Percentiles rank a stretch among this genome's conserved stretches.
Evolutionary conservation across 306 rosid genomes (phyloP).

Genomic region (Quercus variabilis): DNA sequence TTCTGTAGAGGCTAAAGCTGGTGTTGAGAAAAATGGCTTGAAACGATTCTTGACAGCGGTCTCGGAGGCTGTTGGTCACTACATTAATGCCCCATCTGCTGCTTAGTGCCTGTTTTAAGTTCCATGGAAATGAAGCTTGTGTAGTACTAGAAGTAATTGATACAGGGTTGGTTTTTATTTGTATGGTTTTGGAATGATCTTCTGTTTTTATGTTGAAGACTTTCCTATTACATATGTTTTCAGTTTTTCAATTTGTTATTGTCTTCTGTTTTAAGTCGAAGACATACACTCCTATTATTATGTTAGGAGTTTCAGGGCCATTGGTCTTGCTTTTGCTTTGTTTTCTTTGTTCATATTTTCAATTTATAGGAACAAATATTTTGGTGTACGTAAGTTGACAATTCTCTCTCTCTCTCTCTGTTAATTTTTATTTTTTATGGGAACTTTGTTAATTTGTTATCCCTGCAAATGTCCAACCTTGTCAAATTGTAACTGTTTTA

Average conservation of each 20-base stretch:
- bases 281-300: not conserved
- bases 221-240: not conserved
- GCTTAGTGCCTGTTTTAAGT: slow-evolving; percentile 26
- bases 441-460: too few species aligned
- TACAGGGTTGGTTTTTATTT: not conserved
- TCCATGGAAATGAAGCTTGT: not conserved
- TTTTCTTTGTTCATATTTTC: not conserved
- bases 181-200: not conserved
- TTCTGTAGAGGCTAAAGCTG: not conserved
- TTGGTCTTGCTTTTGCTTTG: not conserved
- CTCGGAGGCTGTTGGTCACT: slow-evolving; percentile 13
- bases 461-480: too few species aligned
- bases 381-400: not conserved
- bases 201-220: not conserved
- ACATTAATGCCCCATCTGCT: slow-evolving; percentile 44
- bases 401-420: not conserved
- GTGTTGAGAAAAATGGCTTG: not conserved
- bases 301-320: not conserved
- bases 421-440: too few species aligned
- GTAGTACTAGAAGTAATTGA: not conserved
- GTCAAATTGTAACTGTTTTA: too few species aligned
- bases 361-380: not conserved
- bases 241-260: not conserved
- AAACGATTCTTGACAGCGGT: slow-evolving; percentile 21
- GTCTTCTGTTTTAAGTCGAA: not conserved